A percentile compares a stretch with the other conserved stretches of the same genome.
Evolutionary conservation across 768 basidiomycete genomes (phyloP).

Genomic region (Lentinula sp.): DNA sequence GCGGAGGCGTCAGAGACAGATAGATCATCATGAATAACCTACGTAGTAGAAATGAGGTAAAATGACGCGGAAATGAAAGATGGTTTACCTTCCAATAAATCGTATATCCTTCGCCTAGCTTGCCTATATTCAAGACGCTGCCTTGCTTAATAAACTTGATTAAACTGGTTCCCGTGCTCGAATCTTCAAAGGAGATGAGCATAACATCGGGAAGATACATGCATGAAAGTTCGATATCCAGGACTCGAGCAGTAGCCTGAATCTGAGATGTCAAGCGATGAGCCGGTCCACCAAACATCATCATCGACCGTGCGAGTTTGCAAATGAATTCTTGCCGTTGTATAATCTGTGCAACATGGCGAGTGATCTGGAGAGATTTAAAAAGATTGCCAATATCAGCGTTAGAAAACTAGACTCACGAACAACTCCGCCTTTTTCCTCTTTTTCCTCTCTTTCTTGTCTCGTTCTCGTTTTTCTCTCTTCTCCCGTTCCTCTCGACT

Average conservation of each 20-base stretch:
- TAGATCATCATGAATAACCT: slow-evolving; percentile 82
- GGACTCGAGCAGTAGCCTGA: slow-evolving; percentile 68
- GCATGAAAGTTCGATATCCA: slow-evolving; percentile 65
- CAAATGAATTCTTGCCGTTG: slow-evolving; percentile 80
- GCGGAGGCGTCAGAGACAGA: slow-evolving; percentile 69
- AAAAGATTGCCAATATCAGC: background rate
- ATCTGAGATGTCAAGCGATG: slow-evolving; percentile 83
- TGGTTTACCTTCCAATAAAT: slow-evolving; percentile 64
- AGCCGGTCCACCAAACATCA: slow-evolving; percentile 84
- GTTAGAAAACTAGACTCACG: slow-evolving; percentile 33
- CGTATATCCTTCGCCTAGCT: slow-evolving; percentile 62
- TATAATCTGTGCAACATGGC: slow-evolving; percentile 77
- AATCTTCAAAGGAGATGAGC: slow-evolving; percentile 80
- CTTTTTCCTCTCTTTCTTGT: slow-evolving; percentile 37
- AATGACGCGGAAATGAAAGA: background rate
- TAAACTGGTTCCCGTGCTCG: slow-evolving; percentile 71
- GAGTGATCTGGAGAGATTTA: slow-evolving; percentile 56
- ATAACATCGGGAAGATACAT: slow-evolving; percentile 73
- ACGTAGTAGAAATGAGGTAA: background rate
- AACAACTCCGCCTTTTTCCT: slow-evolving; percentile 73
- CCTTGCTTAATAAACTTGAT: slow-evolving; percentile 75
- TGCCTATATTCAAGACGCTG: slow-evolving; percentile 69
- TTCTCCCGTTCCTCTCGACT: slow-evolving; percentile 13
- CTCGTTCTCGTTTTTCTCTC: slow-evolving; percentile 10
- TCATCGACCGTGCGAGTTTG: slow-evolving; percentile 80